Evolutionary conservation across 805 yeast species (phyloP), one percentile per base, ranked within the genome.

Genomic region (Tetrapisispora phaffii): DNA sequence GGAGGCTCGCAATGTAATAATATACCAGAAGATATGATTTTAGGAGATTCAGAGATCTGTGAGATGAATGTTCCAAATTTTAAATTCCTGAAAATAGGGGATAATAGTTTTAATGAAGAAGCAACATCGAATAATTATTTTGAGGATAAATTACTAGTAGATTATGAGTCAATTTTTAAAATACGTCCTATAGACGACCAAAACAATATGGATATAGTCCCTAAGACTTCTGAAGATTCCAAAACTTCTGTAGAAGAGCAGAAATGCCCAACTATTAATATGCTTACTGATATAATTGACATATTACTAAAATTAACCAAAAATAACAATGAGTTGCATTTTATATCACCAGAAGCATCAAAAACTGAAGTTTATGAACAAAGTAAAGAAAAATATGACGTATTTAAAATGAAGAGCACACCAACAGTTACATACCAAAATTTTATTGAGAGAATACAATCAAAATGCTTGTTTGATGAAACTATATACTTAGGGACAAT

Each of bases 401-500:
- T 35, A 23, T 62, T 59, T 44, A 42, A 26, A 16, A 62, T 62
- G 67, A 60, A 61, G 39, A 56, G 59, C 35, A 38, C 52, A 2
- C 64, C 67, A 1, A 47, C 62, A 2, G 42, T 62, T 16, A 47
- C 58, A 7, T 57, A 47, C 26, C 42, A 47, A 34, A 52, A 55
- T 22, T 54, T 59, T 12, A 42, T 62, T 24, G 40, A 50, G 2
- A 48, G 67, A 34, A 55, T 62, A 3, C 63, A 62, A 23, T 38
- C 57, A 19, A 62, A 61, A 51, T 62, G 65, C 44, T 47, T 52
- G 44, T 59, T 54, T 21, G 53, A 58, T 6, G 44, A 63, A 6
- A 47, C 52, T 3, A 55, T 61, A 13, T 62, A 57, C 44, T 44
- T 61, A 13, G 50, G 58, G 22, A 51, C 64, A 1, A 46, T 60